Conservation (phyloP, 75 land plant species). For the Sequoiadendron giganteum region DNA sequence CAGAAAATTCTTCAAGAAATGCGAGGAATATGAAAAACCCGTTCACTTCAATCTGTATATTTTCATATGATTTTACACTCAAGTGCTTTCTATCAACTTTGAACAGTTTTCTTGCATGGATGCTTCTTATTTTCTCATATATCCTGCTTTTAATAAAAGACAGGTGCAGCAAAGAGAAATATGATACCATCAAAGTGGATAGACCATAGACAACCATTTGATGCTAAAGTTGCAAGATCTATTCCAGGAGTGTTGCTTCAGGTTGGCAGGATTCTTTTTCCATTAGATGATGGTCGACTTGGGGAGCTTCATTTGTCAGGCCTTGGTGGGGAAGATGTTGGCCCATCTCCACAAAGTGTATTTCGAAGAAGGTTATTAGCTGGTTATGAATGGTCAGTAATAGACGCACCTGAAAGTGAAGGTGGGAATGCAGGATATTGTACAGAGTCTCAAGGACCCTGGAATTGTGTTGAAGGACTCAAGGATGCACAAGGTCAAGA, state of each 20-base stretch:
- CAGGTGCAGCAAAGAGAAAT: slow-evolving; percentile 20
- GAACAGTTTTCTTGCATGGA: background rate
- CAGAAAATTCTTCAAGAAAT: background rate
- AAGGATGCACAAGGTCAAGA: slow-evolving; percentile 35
- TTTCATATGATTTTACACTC: background rate
- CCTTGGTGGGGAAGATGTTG: slow-evolving; percentile 57
- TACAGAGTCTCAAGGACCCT: slow-evolving; percentile 60
- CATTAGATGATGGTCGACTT: slow-evolving; percentile 75
- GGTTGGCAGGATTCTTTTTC: slow-evolving; percentile 52
- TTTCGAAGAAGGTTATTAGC: slow-evolving; percentile 33
- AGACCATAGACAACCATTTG: slow-evolving; percentile 54
- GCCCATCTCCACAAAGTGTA: slow-evolving; percentile 28
- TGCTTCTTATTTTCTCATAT: slow-evolving; percentile 12
- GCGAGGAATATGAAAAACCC: background rate
- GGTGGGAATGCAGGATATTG: slow-evolving; percentile 93
- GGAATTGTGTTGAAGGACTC: slow-evolving; percentile 62
- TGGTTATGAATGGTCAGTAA: slow-evolving; percentile 64
- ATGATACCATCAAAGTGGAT: slow-evolving; percentile 41
- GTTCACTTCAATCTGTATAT: background rate
- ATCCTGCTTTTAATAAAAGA: slow-evolving; percentile 5
- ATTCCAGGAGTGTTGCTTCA: slow-evolving; percentile 57
- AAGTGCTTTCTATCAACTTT: background rate
- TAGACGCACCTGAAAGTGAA: slow-evolving; percentile 84
- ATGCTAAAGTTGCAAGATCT: slow-evolving; percentile 58
- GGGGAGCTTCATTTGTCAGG: slow-evolving; percentile 74